These are phyloP conservation scores for Podaxis carcinomalis DNA, from an alignment of 768 basidiomycete species.

Conservation along the genomic window DNA sequence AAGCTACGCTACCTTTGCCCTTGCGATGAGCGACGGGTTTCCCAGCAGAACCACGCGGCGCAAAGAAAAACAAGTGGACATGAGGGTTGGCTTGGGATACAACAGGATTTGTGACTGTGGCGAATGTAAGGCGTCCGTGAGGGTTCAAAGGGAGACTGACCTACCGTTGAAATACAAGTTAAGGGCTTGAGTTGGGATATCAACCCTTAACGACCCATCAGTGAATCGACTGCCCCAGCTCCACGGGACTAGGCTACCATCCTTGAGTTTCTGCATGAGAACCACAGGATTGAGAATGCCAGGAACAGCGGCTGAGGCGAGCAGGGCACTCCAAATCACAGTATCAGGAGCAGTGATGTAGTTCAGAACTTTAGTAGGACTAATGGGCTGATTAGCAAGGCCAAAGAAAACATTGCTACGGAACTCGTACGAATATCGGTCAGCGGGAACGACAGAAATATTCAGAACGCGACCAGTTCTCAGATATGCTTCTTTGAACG, in stretches of 20 bases:
- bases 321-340: slow-evolving; percentile 72
- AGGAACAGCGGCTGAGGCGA: slow-evolving; percentile 93
- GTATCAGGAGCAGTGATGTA: slow-evolving; percentile 96
- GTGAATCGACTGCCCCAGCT: slow-evolving; percentile 94
- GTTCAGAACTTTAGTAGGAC: slow-evolving; percentile 93
- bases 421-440: slow-evolving; percentile 70
- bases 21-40: slow-evolving; percentile 93
- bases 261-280: slow-evolving; percentile 84
- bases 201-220: slow-evolving; percentile 90
- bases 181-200: slow-evolving; percentile 87
- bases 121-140: slow-evolving; percentile 3
- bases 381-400: slow-evolving; percentile 23
- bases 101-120: slow-evolving; percentile 80
- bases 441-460: slow-evolving; percentile 88
- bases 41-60: slow-evolving; percentile 82
- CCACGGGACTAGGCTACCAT: slow-evolving; percentile 82
- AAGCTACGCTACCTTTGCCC: slow-evolving; percentile 64
- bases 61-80: slow-evolving; percentile 94
- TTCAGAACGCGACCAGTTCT: slow-evolving; percentile 92
- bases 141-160: background rate
- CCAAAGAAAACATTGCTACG: slow-evolving; percentile 1
- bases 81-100: slow-evolving; percentile 94
- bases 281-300: slow-evolving; percentile 95
- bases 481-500: slow-evolving; percentile 92
- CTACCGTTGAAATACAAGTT: slow-evolving; percentile 87